Evolutionary conservation across 2,329 filamentous ascomycete species (phyloP).

Genomic region (Colletotrichum sp.): DNA sequence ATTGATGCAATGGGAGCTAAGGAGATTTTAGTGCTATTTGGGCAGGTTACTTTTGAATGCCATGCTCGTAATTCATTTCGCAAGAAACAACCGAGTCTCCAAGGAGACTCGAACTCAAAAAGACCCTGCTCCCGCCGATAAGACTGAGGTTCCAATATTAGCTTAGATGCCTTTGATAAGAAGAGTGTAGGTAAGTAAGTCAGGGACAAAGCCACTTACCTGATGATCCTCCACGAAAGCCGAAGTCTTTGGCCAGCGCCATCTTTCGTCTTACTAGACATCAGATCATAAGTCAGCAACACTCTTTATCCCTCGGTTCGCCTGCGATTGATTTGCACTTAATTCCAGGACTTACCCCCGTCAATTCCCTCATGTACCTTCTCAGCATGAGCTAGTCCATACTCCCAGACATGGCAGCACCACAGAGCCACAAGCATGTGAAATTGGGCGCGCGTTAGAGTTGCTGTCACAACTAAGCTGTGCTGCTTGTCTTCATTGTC

Average conservation of each 20-base stretch:
- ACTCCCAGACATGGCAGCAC: slow-evolving; percentile 1
- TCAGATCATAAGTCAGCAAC: not conserved
- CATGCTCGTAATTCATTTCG: not conserved
- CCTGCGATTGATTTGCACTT: not conserved
- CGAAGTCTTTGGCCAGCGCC: not conserved
- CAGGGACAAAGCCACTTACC: too few species aligned
- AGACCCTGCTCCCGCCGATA: not conserved
- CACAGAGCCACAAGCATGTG: slow-evolving; percentile 2
- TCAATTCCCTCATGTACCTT: slow-evolving; percentile 4
- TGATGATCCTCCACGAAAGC: not conserved
- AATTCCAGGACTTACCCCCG: not conserved
- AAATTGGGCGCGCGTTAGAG: not conserved
- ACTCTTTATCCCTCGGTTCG: fast-evolving
- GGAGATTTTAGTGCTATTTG: too few species aligned
- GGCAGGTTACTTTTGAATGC: not conserved
- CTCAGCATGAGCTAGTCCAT: not conserved
- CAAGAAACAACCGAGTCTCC: not conserved
- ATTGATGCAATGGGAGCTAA: too few species aligned
- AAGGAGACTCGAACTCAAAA: not conserved
- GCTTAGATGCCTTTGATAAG: not conserved
- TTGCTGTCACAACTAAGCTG: not conserved
- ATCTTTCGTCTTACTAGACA: not conserved
- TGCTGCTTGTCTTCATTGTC: not conserved
- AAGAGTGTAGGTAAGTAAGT: too few species aligned
- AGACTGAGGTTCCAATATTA: fast-evolving